These are phyloP conservation scores for Gillenia trifoliata DNA, from an alignment of 306 rosid genomes.

Conservation along the genomic window DNA sequence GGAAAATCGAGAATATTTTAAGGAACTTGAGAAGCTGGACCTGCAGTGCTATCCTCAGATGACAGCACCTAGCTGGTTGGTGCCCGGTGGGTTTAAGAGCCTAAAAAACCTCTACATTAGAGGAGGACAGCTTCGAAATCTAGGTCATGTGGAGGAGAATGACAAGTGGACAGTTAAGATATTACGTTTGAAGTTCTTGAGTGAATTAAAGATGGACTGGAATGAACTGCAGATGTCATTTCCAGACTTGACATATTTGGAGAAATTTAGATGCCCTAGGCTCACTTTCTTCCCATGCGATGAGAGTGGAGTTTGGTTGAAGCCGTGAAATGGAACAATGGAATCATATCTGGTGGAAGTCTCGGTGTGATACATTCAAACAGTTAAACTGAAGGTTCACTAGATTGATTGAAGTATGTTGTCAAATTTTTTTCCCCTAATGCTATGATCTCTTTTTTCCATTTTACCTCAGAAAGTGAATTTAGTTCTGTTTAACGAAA, in stretches of 20 bases:
- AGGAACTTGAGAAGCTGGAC: slow-evolving; percentile 24
- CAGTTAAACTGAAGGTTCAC: not conserved
- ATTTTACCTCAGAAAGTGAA: not conserved
- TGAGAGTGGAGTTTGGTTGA: slow-evolving; percentile 1
- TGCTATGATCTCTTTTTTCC: no score
- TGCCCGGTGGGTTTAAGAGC: not conserved
- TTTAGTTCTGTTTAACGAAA: not conserved
- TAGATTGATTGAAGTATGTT: not conserved
- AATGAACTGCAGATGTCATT: not conserved
- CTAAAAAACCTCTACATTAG: slow-evolving; percentile 9
- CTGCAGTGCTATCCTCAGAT: not conserved
- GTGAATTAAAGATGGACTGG: slow-evolving; percentile 3
- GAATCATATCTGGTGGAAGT: not conserved
- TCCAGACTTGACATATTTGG: not conserved
- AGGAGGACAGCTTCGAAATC: slow-evolving; percentile 7
- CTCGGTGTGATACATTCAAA: not conserved
- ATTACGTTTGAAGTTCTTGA: slow-evolving; percentile 12
- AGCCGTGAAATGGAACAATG: not conserved
- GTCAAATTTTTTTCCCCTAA: no score
- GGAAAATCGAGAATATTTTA: not conserved
- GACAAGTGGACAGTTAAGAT: not conserved
- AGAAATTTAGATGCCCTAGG: slow-evolving; percentile 15
- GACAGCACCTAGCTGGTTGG: slow-evolving; percentile 7
- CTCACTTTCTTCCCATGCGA: slow-evolving; percentile 14
- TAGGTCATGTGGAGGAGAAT: not conserved